Evolutionary conservation across 306 rosid genomes (phyloP).

Genomic region (Chamaecrista fasciculata): DNA sequence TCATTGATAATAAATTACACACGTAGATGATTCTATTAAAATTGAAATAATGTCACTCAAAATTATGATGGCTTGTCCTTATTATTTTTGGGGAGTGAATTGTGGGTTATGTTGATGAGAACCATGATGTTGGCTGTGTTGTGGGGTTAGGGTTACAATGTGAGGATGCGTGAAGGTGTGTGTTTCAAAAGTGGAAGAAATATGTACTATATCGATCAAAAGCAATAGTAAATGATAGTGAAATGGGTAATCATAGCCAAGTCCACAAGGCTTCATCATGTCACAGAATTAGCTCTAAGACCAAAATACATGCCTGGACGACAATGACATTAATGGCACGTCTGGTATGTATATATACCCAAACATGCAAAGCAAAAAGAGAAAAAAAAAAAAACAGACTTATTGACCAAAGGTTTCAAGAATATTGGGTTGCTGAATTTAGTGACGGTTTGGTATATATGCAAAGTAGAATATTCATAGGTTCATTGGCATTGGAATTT

Average conservation of each 20-base stretch:
- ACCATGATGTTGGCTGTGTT: neutral
- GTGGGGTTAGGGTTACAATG: neutral
- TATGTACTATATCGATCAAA: too few relatives aligned
- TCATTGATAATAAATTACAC: too few relatives aligned
- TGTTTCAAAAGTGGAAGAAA: constrained; percentile 15
- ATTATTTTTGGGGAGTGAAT: neutral
- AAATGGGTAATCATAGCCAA: constrained; percentile 10
- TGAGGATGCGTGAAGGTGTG: neutral
- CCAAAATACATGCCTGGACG: too few relatives aligned
- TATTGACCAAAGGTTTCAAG: neutral
- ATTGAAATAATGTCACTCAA: too few relatives aligned
- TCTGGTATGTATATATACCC: too few relatives aligned
- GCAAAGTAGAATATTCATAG: too few relatives aligned
- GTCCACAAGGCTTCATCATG: constrained; percentile 8
- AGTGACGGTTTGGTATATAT: too few relatives aligned
- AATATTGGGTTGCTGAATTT: too few relatives aligned
- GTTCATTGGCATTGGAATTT: too few relatives aligned
- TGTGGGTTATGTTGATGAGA: neutral
- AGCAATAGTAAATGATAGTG: constrained; percentile 11
- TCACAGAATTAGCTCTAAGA: constrained; percentile 19
- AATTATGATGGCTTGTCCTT: neutral
- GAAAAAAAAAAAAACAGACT: neutral
- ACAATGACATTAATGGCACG: too few relatives aligned
- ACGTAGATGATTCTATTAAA: too few relatives aligned
- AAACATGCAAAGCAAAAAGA: too few relatives aligned